Base-by-base conservation (phyloP, 441 rosid genomes). In the Flueggea neowawraea region DNA sequence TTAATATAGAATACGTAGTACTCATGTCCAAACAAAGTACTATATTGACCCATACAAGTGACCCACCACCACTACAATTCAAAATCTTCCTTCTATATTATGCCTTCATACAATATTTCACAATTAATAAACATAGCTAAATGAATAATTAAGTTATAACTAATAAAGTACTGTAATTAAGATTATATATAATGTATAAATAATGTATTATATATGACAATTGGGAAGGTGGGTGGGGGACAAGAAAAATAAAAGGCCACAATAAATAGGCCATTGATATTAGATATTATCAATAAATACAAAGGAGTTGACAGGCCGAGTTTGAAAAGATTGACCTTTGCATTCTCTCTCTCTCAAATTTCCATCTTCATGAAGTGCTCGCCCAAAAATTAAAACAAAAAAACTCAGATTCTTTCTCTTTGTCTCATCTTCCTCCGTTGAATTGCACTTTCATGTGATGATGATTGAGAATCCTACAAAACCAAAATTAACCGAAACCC, bases 251-350 rank as follows among this genome's bases (percentile, higher is more conserved):
- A 70, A 69, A 71, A 74, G 76, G 73, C 60, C 50, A 66, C 72
- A 78, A 70, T 69, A 62, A 75, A 75, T 67, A 71, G 77, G 70
- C 55, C 70, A 71, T n/a, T 73, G 66, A 69, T 36, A 75, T 78
- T 77, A 70, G 72, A 72, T 68, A 64, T 55, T 72, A 77, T 69
- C 78, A 77, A 75, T 74, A 76, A 83, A 80, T 76, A 80, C 82
- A 81, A 78, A 75, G 54, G 80, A 81, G 66, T 74, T 75, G 86
- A 81, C 86, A 78, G 85, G 78, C 75, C 76, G 54, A 63, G 80
- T 70, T 75, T 82, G 84, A 81, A 79, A 78, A 74, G 82, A 81
- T 78, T 77, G 83, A 79, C 85, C 83, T 80, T 70, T 17, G 16
- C 32, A 11, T 15, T 64, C 63, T 57, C 57, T 57, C 22, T 43